Evolutionary conservation across 2,329 filamentous ascomycete genomes (phyloP).

Genomic region (Penicillium sp.): DNA sequence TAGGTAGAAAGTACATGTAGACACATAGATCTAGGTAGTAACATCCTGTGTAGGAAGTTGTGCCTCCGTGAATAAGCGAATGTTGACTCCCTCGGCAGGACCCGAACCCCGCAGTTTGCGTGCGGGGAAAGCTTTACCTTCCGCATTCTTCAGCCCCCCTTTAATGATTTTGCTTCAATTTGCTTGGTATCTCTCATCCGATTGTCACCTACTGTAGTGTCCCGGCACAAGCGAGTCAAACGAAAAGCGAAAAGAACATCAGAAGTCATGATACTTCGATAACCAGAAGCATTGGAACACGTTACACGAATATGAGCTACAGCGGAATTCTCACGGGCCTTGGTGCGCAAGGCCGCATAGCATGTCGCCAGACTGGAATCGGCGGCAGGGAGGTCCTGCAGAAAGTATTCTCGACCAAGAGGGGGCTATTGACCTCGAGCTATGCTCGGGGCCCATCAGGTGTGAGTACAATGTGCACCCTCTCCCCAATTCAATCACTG

Average conservation of each 20-base stretch:
- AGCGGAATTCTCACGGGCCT: constrained; percentile 4
- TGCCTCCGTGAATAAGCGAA: neutral
- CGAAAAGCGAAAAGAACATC: neutral
- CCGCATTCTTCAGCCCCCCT: neutral
- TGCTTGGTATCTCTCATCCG: neutral
- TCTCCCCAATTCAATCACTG: neutral
- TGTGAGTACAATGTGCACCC: constrained; percentile 10
- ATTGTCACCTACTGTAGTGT: neutral
- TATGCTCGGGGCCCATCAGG: constrained; percentile 25
- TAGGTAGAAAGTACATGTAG: too few species aligned
- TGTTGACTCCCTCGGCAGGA: constrained; percentile 4
- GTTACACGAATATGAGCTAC: constrained; percentile 18
- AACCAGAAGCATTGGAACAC: constrained; percentile 1
- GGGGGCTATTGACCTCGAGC: constrained; percentile 23
- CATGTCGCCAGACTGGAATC: neutral
- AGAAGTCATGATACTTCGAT: constrained; percentile 12
- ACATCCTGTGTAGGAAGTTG: neutral
- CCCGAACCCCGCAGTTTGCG: constrained; percentile 6
- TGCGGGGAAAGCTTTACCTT: constrained; percentile 11
- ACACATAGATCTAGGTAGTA: neutral
- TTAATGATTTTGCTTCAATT: neutral
- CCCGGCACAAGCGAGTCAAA: neutral
- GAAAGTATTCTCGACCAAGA: neutral
- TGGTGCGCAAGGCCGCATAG: neutral
- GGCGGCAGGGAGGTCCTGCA: neutral